Percentiles rank a stretch among this genome's conserved stretches.
Evolutionary conservation across 208 protist genomes (phyloP).

Genomic region (Crithidia sp.): DNA sequence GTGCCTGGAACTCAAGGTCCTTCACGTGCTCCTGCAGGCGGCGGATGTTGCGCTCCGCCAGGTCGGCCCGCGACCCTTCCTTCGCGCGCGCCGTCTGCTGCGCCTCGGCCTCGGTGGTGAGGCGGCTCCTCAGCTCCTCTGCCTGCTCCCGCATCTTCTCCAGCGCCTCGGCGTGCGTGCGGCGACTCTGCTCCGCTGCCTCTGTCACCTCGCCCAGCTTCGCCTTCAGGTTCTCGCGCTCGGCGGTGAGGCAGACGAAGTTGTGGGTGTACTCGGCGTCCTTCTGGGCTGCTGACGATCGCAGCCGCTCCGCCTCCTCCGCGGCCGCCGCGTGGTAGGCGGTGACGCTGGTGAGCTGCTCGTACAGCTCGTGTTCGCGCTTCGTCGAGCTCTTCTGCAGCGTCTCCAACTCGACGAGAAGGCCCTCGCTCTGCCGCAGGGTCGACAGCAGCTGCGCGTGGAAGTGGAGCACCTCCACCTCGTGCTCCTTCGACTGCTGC

Average conservation of each 20-base stretch:
- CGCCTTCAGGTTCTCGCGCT: slow-evolving; percentile 69
- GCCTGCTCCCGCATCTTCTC: slow-evolving; percentile 53
- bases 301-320: slow-evolving; percentile 62
- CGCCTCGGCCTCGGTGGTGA: slow-evolving; percentile 37
- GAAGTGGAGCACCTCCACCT: slow-evolving; percentile 33
- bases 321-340: slow-evolving; percentile 62
- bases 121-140: slow-evolving; percentile 33
- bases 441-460: slow-evolving; percentile 30
- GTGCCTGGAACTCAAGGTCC: slow-evolving; percentile 36
- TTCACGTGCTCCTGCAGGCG: slow-evolving; percentile 51
- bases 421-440: slow-evolving; percentile 26
- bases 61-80: slow-evolving; percentile 56
- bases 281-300: slow-evolving; percentile 40
- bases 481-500: slow-evolving; percentile 29
- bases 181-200: slow-evolving; percentile 32
- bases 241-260: slow-evolving; percentile 77
- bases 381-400: slow-evolving; percentile 34
- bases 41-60: slow-evolving; percentile 57
- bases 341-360: slow-evolving; percentile 84
- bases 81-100: slow-evolving; percentile 28
- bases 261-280: slow-evolving; percentile 81
- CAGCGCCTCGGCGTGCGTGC: slow-evolving; percentile 47
- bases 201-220: slow-evolving; percentile 61
- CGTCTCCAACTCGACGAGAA: slow-evolving; percentile 32
- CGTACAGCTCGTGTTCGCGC: slow-evolving; percentile 61